Percentiles rank a stretch among this genome's conserved stretches.
Conservation (phyloP, 441 rosid genomes). For the Omphalea diandra region DNA sequence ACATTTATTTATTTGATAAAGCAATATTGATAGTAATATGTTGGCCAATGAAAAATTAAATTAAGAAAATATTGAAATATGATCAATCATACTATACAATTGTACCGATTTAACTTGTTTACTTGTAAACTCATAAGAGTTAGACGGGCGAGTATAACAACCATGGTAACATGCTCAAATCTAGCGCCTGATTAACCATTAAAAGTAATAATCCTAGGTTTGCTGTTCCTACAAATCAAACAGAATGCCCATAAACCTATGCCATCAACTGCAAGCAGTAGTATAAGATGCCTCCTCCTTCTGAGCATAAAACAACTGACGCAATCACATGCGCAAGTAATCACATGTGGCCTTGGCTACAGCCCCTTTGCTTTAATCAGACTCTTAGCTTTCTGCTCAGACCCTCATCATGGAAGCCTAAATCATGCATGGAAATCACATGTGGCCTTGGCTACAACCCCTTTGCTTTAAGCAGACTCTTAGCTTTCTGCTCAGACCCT, state of each 20-base stretch:
- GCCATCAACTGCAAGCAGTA: conserved; percentile 17
- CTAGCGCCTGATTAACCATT: too few relatives aligned
- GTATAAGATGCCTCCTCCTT: conserved; percentile 41
- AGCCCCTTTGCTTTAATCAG: conserved; percentile 45
- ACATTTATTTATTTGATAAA: too few relatives aligned
- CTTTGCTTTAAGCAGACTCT: conserved; percentile 45
- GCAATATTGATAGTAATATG: too few relatives aligned
- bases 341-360: conserved; percentile 37
- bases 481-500: conserved; percentile 41
- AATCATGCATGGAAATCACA: conserved; percentile 32
- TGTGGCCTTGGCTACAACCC: conserved; percentile 37
- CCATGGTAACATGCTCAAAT: too few relatives aligned
- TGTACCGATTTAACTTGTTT: too few relatives aligned
- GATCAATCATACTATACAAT: too few relatives aligned
- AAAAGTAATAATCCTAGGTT: too few relatives aligned
- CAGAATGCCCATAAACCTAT: neutral
- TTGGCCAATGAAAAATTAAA: too few relatives aligned
- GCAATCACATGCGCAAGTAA: conserved; percentile 44
- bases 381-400: conserved; percentile 40
- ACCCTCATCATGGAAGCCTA: conserved; percentile 32
- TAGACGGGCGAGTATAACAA: too few relatives aligned
- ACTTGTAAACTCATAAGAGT: too few relatives aligned
- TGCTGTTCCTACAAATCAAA: neutral
- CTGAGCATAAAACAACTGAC: conserved; percentile 41
- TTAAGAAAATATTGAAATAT: too few relatives aligned